Evolutionary conservation across 2,329 filamentous ascomycete genomes (phyloP).

Genomic region (Fusarium humuli): DNA sequence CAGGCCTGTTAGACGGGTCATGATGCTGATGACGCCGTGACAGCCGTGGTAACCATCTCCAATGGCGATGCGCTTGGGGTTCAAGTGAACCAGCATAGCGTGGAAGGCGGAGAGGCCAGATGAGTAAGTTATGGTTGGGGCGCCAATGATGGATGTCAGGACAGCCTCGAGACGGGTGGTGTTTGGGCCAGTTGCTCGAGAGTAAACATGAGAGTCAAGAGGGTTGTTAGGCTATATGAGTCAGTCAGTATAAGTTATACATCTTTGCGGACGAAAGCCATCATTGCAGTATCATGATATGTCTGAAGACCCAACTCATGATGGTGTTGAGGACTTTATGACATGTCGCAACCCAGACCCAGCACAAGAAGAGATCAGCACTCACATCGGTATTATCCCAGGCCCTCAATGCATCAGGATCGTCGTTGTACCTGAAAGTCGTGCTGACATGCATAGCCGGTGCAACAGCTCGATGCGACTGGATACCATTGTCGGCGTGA

Average conservation of each 20-base stretch:
- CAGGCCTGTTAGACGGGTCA: conserved; percentile 80
- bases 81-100: conserved; percentile 83
- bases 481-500: conserved; percentile 84
- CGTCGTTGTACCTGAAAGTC: conserved; percentile 82
- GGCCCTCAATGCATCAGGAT: conserved; percentile 72
- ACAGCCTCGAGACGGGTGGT: conserved; percentile 87
- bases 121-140: conserved; percentile 78
- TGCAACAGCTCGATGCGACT: conserved; percentile 81
- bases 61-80: conserved; percentile 86
- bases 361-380: conserved; percentile 14
- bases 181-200: conserved; percentile 81
- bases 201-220: conserved; percentile 81
- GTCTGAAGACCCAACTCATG: neutral
- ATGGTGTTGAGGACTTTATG: neutral
- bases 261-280: neutral
- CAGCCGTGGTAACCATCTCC: conserved; percentile 92
- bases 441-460: conserved; percentile 92
- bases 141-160: conserved; percentile 78
- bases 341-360: neutral
- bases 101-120: conserved; percentile 92
- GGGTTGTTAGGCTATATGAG: conserved; percentile 59
- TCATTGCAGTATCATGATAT: neutral
- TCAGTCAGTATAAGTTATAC: conserved; percentile 9
- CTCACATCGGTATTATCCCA: conserved; percentile 68
- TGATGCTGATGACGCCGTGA: conserved; percentile 82